phyloP scores from a whole-genome alignment of 768 basidiomycete species.

The Obba rivulosa region DNA sequence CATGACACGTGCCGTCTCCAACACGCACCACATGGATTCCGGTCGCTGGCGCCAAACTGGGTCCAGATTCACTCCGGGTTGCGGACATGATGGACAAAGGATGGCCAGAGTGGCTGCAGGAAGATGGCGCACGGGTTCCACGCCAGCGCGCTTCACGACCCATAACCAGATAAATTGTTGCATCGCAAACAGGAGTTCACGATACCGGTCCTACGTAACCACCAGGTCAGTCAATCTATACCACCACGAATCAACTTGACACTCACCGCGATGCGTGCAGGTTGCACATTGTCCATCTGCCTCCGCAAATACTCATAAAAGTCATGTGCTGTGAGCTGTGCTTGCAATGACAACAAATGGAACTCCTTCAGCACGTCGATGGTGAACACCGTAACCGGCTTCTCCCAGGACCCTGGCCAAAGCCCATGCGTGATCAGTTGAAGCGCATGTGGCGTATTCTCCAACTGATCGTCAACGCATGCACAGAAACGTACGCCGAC shows the following conservation, averaged over 20 bases:
- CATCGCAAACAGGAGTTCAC: conserved; percentile 1
- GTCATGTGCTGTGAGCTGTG: conserved; percentile 4
- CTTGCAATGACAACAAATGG: background rate
- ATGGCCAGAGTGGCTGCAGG: conserved; percentile 9
- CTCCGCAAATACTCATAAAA: background rate
- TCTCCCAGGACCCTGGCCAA: conserved; percentile 2
- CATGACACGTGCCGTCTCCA: too few species aligned
- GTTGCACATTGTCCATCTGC: background rate
- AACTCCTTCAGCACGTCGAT: background rate
- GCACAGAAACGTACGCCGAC: background rate
- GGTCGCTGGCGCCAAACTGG: conserved; percentile 10
- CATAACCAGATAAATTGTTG: background rate
- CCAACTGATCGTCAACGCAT: background rate
- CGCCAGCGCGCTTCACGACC: background rate
- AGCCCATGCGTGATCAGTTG: background rate
- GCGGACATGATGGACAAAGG: conserved; percentile 21
- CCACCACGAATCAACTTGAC: too few species aligned
- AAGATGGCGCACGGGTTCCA: background rate
- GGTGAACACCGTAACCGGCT: background rate
- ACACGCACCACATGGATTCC: background rate
- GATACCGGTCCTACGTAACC: conserved; percentile 4
- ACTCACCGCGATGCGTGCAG: too few species aligned
- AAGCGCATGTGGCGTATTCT: background rate
- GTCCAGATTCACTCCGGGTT: conserved; percentile 15
- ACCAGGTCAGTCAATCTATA: too few species aligned